phyloP scores from a whole-genome alignment of 192 early-diverging fungal species.

The Podila horticola region DNA sequence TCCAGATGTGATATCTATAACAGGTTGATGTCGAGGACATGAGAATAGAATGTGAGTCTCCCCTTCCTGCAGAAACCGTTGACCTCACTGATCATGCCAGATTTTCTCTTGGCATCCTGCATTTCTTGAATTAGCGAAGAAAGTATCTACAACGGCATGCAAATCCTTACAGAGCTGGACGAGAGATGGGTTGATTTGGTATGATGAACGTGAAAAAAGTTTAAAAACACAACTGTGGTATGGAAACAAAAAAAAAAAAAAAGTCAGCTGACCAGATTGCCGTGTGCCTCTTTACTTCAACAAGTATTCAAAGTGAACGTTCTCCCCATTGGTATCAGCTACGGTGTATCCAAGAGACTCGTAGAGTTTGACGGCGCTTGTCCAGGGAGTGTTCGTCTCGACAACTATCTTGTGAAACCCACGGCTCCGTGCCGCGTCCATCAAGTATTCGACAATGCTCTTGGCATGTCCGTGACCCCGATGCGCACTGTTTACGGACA shows the following conservation, averaged over 20 bases:
- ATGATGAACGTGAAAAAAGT: no score
- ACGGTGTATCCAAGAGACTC: constrained; percentile 17
- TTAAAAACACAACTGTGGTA: no score
- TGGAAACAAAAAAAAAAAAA: no score
- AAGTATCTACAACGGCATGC: not conserved
- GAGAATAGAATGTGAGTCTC: not conserved
- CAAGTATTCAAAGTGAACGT: constrained; percentile 14
- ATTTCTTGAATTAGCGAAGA: no score
- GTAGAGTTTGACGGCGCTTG: constrained; percentile 37
- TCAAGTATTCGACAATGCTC: constrained; percentile 15
- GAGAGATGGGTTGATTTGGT: no score
- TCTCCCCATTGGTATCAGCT: constrained; percentile 14
- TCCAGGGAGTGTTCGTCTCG: constrained; percentile 30
- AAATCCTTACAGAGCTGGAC: not conserved
- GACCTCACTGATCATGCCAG: not conserved
- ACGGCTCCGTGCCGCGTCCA: constrained; percentile 7
- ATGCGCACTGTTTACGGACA: constrained; percentile 19
- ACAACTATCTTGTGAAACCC: constrained; percentile 28
- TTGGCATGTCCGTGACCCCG: constrained; percentile 39
- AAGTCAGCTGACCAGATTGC: no score
- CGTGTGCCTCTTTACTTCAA: no score
- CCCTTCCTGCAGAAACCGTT: not conserved
- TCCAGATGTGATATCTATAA: not conserved
- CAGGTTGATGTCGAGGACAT: not conserved
- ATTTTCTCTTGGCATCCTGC: no score